Evolutionary conservation across 2,329 filamentous ascomycete genomes (phyloP).

Genomic region (Verticillium dahliae): DNA sequence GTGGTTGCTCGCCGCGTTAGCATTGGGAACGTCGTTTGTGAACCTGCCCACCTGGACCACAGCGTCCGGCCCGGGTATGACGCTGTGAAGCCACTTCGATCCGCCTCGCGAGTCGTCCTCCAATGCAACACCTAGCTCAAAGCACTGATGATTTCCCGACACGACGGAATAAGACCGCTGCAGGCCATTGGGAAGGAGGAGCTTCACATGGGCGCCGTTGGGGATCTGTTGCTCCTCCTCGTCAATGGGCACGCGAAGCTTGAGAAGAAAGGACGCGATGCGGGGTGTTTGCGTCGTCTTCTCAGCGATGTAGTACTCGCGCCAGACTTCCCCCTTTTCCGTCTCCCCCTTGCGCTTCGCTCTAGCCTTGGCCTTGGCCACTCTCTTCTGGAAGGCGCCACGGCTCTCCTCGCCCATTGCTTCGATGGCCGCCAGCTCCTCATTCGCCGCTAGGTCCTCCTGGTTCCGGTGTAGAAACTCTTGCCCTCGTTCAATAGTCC

Average conservation of each 20-base stretch:
- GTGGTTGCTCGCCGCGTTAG: constrained; percentile 44
- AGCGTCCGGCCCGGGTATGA: constrained; percentile 35
- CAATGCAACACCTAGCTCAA: constrained; percentile 54
- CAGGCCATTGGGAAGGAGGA: constrained; percentile 50
- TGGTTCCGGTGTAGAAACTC: constrained; percentile 53
- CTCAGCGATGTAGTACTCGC: constrained; percentile 38
- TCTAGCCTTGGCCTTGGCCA: constrained; percentile 38
- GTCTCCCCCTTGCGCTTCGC: constrained; percentile 13
- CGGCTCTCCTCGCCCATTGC: constrained; percentile 42
- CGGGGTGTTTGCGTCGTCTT: constrained; percentile 43
- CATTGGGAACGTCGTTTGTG: constrained; percentile 39
- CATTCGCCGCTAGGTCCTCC: constrained; percentile 43
- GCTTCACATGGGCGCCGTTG: constrained; percentile 45
- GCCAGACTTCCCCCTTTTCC: constrained; percentile 29
- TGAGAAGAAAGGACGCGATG: constrained; percentile 45
- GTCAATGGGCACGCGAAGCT: constrained; percentile 29
- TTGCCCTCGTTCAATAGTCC: constrained; percentile 58
- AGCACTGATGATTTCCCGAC: constrained; percentile 36
- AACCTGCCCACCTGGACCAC: constrained; percentile 43
- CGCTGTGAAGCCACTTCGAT: constrained; percentile 50
- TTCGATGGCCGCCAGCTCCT: constrained; percentile 43
- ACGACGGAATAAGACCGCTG: constrained; percentile 56
- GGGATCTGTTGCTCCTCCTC: constrained; percentile 19
- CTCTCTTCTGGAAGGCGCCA: constrained; percentile 40
- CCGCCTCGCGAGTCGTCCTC: constrained; percentile 51